phyloP scores from a whole-genome alignment of 345 rosid species.

The Psidium friedrichsthalianum region DNA sequence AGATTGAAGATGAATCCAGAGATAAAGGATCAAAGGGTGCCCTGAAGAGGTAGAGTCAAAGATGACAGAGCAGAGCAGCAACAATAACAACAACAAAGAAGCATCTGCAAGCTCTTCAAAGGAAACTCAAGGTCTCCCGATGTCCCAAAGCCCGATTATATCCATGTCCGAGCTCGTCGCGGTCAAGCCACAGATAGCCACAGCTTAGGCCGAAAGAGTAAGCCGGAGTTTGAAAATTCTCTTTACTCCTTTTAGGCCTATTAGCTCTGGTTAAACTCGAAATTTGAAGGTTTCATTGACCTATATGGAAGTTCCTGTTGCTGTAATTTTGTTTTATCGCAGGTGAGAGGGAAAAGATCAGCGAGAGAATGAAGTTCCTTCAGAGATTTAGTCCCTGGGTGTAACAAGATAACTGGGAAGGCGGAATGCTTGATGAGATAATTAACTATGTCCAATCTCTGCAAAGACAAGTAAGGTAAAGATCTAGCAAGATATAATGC shows the following conservation, averaged over 20 bases:
- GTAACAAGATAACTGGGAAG: constrained; percentile 61
- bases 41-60: constrained; percentile 52
- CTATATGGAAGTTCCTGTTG: not conserved
- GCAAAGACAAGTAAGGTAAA: constrained; percentile 64
- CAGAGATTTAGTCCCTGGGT: constrained; percentile 78
- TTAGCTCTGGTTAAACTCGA: not conserved
- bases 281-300: not conserved
- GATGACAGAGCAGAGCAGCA: constrained; percentile 34
- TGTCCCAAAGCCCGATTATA: constrained; percentile 66
- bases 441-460: constrained; percentile 78
- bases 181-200: constrained; percentile 99
- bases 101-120: constrained; percentile 38
- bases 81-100: constrained; percentile 27
- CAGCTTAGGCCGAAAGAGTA: constrained; percentile 96
- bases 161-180: constrained; percentile 92
- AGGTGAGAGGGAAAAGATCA: constrained; percentile 83
- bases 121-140: constrained; percentile 60
- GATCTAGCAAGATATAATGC: not conserved
- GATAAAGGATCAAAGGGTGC: constrained; percentile 23
- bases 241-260: not conserved
- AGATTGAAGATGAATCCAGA: constrained; percentile 30
- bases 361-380: constrained; percentile 76
- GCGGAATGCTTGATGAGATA: constrained; percentile 84
- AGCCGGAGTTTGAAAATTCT: constrained; percentile 8
- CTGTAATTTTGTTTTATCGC: not conserved